Base-by-base conservation (phyloP, 225 moss, liverwort and hornwort species). In the Bryum argenteum region DNA sequence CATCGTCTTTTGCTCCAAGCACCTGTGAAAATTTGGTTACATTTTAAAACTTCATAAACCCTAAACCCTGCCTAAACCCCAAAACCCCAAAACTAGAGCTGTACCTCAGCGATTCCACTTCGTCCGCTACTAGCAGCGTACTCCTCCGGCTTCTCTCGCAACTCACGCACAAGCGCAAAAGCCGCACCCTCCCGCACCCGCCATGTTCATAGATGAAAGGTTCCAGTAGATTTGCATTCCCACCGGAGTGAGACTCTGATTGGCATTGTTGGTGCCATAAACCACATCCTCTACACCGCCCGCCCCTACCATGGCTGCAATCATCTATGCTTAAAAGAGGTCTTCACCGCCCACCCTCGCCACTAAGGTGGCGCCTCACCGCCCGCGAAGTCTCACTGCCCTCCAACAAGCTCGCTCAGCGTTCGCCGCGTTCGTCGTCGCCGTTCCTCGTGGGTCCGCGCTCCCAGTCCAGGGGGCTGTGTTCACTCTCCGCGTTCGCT, bases 161-260 rank as follows among this genome's bases (percentile, higher is more conserved):
- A 79, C 67, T 96, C 95, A 13, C 80, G 66, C 20, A 93, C 93
- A 26, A 96, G 80, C 15, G 89, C 95, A 78, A 89, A 63, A 37
- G 91, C 86, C 22, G 95, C 95, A 33, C 80, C 79, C 82, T 96
- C 95, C 70, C 93, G 86, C 72, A 93, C 93, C n/a, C 33, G 67
- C 74, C 51, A 87, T 84, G 23, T 83, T 66, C 41, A 89, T 22
- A 15, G 86, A 86, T 24, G 95, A 89, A 56, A 96, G 69, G 82
- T 88, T 88, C 95, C 95, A 96, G 73, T 96, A 96, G 48, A 96
- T 93, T 76, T 96, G 93, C 92, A 96, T 89, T n/a, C 95, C 95
- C 55, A 88, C 71, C 2, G 93, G 95, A 54, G 77, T 78, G 11
- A 88, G 72, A 54, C 75, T 80, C 28, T 66, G 62, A 60, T 75